Base-by-base conservation (phyloP, 371 early-diverging fungal genomes). In the Synchytrium microbalum region DNA sequence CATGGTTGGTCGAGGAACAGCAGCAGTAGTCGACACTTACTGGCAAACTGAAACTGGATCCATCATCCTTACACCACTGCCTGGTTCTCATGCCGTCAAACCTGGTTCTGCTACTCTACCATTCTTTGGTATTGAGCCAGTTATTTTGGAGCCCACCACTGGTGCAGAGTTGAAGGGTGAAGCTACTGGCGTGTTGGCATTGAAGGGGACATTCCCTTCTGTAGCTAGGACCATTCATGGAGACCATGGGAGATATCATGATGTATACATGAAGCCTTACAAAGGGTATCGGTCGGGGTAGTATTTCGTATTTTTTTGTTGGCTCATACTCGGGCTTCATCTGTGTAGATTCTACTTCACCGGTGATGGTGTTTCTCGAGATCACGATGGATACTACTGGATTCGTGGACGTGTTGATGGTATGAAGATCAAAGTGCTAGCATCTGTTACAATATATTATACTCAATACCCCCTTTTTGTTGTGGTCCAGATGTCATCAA, bases 81-180 rank as follows among this genome's bases (percentile, higher is more conserved):
- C 96, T 31, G 89, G 91, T 32, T 91, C 88, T 24, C 88, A 83
- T 14, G 73, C 86, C 2, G 88, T 89, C 55, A 95, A 95, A 76
- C 95, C 99, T 23, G 99, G 98, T 27, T 89, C 94, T 27, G 98
- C 97, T 0, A 91, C 95, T 0, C 79, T 95, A 63, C 98, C 98
- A 24, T 95, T 97, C 84, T 96, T 96, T 79, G 99, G 99, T 64
- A 85, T 97, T 57, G 89, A 92, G 53, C 81, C 90, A 25, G 88
- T 85, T 5, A 83, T 98, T 58, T 78, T 95, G 26, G 93, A 93
- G 63, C 82, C 95, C 14, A 69, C 67, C 16, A 84, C 88, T 27
- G 95, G 95, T 16, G 54, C 67, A 60, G 76, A 81, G 57, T 86
- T 88, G 19, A 64, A 65, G 24, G 91, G 91, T 55, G 84, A 85